These are phyloP conservation scores for Symbiodinium pilosum DNA, from an alignment of 73 alveolate genomes.

Conservation along the genomic window DNA sequence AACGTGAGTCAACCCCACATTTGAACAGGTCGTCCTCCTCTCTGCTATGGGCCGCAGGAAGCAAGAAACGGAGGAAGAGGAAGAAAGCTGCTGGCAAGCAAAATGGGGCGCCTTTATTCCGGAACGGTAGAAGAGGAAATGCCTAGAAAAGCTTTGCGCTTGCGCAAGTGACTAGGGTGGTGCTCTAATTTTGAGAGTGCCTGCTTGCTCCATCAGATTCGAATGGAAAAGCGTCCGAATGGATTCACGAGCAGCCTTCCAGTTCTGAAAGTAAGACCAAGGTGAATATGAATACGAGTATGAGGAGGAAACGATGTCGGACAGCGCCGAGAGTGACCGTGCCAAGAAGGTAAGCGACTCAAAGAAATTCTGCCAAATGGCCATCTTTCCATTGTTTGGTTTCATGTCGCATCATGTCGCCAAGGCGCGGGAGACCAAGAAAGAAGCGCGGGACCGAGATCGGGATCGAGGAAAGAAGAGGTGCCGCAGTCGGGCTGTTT, in stretches of 20 bases:
- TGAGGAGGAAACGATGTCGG: slow-evolving; percentile 66
- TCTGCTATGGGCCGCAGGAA: slow-evolving; percentile 80
- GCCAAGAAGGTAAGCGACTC: slow-evolving; percentile 12
- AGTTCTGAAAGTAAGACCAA: too few relatives aligned
- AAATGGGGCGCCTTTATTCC: background rate
- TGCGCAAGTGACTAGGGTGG: background rate
- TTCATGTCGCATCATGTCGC: too few relatives aligned
- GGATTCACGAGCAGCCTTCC: too few relatives aligned
- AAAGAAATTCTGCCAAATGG: background rate
- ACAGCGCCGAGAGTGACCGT: slow-evolving; percentile 83
- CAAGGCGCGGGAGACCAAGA: slow-evolving; percentile 12
- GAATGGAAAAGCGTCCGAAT: too few relatives aligned
- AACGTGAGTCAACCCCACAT: too few relatives aligned
- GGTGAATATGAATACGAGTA: slow-evolving; percentile 84
- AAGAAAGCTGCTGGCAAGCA: slow-evolving; percentile 12
- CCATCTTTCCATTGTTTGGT: too few relatives aligned
- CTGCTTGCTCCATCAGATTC: too few relatives aligned
- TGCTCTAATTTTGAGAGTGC: too few relatives aligned
- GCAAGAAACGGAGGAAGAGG: slow-evolving; percentile 41
- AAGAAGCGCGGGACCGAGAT: slow-evolving; percentile 8
- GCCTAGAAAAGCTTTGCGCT: too few relatives aligned
- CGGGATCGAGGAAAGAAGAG: background rate
- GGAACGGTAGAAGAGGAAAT: background rate
- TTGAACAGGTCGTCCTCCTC: slow-evolving; percentile 2
- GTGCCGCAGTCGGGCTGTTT: background rate